phyloP scores from a whole-genome alignment of 2,329 filamentous ascomycete genomes.

The Aureobasidium sp. region DNA sequence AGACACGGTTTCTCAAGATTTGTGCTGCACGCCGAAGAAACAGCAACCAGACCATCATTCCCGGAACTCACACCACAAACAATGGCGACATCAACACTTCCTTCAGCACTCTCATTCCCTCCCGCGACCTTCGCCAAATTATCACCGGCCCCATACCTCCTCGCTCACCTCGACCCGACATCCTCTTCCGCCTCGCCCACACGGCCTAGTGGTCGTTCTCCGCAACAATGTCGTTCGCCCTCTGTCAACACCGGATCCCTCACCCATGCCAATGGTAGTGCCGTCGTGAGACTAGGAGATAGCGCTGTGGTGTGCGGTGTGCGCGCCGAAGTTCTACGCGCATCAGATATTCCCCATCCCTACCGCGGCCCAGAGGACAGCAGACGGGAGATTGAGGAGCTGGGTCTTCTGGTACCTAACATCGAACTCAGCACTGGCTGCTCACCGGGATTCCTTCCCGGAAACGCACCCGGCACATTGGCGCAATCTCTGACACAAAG shows the following conservation, averaged over 20 bases:
- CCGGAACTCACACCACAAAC: neutral
- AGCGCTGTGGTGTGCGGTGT: conserved; percentile 94
- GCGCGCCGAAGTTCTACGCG: conserved; percentile 73
- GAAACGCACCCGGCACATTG: conserved; percentile 68
- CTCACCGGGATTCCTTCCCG: conserved; percentile 76
- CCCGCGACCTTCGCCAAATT: conserved; percentile 78
- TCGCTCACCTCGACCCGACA: conserved; percentile 70
- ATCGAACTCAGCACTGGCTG: conserved; percentile 88
- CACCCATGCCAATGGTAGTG: conserved; percentile 82
- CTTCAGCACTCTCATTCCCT: conserved; percentile 41
- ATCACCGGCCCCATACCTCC: conserved; percentile 80
- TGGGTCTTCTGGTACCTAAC: conserved; percentile 82
- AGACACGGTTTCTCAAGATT: neutral
- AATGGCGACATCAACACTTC: conserved; percentile 16
- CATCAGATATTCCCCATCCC: conserved; percentile 65
- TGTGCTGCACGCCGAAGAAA: neutral
- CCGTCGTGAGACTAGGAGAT: conserved; percentile 79
- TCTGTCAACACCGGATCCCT: conserved; percentile 76
- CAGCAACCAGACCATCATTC: neutral
- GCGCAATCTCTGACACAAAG: conserved; percentile 82
- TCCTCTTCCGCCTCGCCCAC: conserved; percentile 47
- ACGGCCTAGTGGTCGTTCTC: conserved; percentile 74
- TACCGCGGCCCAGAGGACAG: conserved; percentile 23
- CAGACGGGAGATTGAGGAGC: conserved; percentile 35
- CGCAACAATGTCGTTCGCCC: conserved; percentile 62